These are phyloP conservation scores for Rostrohypoxylon terebratum DNA, from an alignment of 495 filamentous ascomycete species.

Conservation along the genomic window DNA sequence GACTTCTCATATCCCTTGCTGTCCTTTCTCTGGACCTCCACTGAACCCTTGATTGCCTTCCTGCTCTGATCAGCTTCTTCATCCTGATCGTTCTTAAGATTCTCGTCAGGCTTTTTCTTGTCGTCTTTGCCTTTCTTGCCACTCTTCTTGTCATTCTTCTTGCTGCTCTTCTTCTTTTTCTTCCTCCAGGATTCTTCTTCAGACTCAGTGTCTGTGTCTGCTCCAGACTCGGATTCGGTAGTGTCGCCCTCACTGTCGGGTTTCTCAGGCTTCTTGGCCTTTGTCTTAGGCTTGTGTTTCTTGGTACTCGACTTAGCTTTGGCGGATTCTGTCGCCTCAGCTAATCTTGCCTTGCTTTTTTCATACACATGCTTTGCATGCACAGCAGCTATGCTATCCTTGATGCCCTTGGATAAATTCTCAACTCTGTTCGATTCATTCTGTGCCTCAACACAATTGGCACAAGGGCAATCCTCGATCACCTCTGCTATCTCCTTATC, in stretches of 20 bases:
- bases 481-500: conserved; percentile 20
- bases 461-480: conserved; percentile 45
- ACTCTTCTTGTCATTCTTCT: conserved; percentile 27
- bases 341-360: conserved; percentile 36
- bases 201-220: conserved; percentile 1
- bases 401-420: conserved; percentile 22
- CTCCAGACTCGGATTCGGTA: conserved; percentile 9
- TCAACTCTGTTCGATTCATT: conserved; percentile 20
- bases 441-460: conserved; percentile 34
- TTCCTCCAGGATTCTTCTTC: conserved; percentile 14
- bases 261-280: conserved; percentile 40
- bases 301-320: conserved; percentile 16
- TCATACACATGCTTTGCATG: conserved; percentile 38
- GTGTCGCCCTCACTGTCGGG: conserved; percentile 28
- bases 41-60: conserved; percentile 15
- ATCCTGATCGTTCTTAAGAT: conserved; percentile 7
- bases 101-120: background rate
- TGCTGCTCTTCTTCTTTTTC: conserved; percentile 27
- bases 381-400: conserved; percentile 21
- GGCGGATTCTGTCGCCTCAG: conserved; percentile 2
- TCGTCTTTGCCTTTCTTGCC: conserved; percentile 18
- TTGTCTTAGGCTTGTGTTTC: conserved; percentile 23
- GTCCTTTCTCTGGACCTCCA: background rate
- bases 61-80: conserved; percentile 11
- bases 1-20: conserved; percentile 32